Percentiles rank a stretch among this genome's conserved stretches.
These are phyloP conservation scores for Apiospora pterosperma DNA, from an alignment of 2,329 filamentous ascomycete genomes.

Conservation along the genomic window DNA sequence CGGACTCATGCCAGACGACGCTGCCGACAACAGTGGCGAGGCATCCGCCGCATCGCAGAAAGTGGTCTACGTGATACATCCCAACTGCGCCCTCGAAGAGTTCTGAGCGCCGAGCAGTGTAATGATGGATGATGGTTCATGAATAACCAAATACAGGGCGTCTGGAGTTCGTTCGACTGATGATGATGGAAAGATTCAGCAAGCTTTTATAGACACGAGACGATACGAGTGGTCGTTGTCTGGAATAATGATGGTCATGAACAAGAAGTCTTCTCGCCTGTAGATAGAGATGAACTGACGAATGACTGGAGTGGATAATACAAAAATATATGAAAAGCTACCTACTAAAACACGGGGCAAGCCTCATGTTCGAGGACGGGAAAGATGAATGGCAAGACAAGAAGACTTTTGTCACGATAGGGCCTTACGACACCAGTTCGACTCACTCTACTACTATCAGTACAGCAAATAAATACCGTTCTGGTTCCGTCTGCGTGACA, in stretches of 20 bases:
- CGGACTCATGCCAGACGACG: conserved; percentile 43
- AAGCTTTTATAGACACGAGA: neutral
- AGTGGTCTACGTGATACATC: conserved; percentile 85
- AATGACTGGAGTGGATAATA: neutral
- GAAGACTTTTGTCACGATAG: neutral
- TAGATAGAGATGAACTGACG: neutral
- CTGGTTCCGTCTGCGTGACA: too few species aligned
- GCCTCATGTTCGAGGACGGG: too few species aligned
- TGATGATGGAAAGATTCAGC: neutral
- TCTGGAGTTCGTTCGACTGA: neutral
- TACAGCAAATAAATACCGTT: too few species aligned
- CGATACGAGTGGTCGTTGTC: neutral
- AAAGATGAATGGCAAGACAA: neutral
- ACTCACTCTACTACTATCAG: too few species aligned
- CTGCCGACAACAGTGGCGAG: conserved; percentile 38
- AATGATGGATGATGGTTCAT: neutral
- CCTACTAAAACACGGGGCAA: neutral
- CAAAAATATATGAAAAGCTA: neutral
- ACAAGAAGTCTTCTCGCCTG: neutral
- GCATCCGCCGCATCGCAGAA: conserved; percentile 41
- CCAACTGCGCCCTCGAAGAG: conserved; percentile 83
- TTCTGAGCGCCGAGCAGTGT: neutral
- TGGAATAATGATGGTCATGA: neutral
- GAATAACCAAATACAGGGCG: neutral
- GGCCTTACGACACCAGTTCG: too few species aligned